These are phyloP conservation scores for Botrytis hyacinthi DNA, from an alignment of 2,329 filamentous ascomycete species.

Conservation along the genomic window DNA sequence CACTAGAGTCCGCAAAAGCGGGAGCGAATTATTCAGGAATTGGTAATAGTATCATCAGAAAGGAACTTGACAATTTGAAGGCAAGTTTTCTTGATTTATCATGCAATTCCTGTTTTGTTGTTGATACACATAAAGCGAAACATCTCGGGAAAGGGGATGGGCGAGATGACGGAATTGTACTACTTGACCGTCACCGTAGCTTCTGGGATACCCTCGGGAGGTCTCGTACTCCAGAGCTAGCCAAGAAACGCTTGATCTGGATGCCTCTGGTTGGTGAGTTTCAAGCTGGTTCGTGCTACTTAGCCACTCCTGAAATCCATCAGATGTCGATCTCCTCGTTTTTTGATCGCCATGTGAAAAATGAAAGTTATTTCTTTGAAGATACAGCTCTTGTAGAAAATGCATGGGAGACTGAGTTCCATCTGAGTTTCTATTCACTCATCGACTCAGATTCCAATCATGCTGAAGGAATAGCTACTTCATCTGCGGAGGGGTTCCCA, in stretches of 20 bases:
- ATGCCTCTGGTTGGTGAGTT: background rate
- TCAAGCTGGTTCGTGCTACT: background rate
- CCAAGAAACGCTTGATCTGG: background rate
- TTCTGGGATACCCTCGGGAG: too few species aligned
- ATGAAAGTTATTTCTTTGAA: background rate
- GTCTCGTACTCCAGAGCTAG: background rate
- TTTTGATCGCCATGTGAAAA: background rate
- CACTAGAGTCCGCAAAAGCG: too few species aligned
- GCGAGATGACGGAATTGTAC: too few species aligned
- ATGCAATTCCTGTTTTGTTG: background rate
- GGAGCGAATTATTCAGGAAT: background rate
- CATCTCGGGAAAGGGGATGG: fast-evolving
- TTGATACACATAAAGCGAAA: background rate
- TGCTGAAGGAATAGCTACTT: background rate
- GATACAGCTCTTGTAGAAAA: background rate
- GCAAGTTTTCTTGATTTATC: fast-evolving
- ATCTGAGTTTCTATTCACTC: background rate
- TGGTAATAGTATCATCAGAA: background rate
- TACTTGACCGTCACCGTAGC: too few species aligned
- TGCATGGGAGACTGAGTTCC: background rate
- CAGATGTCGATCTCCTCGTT: background rate
- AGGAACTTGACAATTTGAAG: background rate
- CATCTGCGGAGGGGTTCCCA: background rate
- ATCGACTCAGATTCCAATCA: background rate
- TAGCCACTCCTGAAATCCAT: background rate